Percentiles rank a stretch among this genome's conserved stretches.
phyloP scores from a whole-genome alignment of 2,329 filamentous ascomycete genomes.

The Lecanosticta acicola region DNA sequence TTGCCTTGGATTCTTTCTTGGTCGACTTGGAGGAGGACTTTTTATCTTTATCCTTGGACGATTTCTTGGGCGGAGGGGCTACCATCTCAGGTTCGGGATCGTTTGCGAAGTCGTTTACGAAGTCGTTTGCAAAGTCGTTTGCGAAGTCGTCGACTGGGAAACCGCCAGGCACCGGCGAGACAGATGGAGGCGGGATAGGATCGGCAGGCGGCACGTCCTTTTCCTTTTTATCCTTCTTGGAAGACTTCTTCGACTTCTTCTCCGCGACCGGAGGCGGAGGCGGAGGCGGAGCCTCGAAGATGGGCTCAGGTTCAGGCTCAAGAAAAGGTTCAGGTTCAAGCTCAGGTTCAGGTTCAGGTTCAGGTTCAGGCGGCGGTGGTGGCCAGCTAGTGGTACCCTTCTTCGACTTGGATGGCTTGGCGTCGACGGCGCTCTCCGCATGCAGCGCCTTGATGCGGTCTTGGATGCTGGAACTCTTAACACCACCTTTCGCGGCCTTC shows the following conservation, averaged over 20 bases:
- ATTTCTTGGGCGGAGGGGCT: slow-evolving; percentile 18
- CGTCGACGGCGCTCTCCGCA: slow-evolving; percentile 34
- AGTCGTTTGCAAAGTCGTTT: slow-evolving; percentile 33
- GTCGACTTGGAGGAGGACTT: slow-evolving; percentile 21
- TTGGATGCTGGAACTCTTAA: slow-evolving; percentile 43
- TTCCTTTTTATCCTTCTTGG: slow-evolving; percentile 19
- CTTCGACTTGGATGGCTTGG: slow-evolving; percentile 33
- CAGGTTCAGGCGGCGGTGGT: slow-evolving; percentile 27
- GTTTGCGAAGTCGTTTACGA: slow-evolving; percentile 36
- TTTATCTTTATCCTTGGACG: slow-evolving; percentile 20
- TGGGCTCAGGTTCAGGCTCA: slow-evolving; percentile 30
- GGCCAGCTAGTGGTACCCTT: slow-evolving; percentile 24
- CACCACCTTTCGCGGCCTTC: slow-evolving; percentile 39
- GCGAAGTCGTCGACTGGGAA: slow-evolving; percentile 43
- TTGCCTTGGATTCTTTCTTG: slow-evolving; percentile 33
- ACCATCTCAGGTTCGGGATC: slow-evolving; percentile 19
- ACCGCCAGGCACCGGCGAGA: slow-evolving; percentile 41
- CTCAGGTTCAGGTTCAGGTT: slow-evolving; percentile 27
- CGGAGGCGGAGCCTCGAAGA: slow-evolving; percentile 5
- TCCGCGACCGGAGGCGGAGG: slow-evolving; percentile 14
- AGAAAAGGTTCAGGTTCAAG: slow-evolving; percentile 29
- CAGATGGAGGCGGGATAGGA: slow-evolving; percentile 14
- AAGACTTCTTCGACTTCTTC: slow-evolving; percentile 26
- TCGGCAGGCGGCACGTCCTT: slow-evolving; percentile 14
- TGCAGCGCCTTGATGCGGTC: slow-evolving; percentile 49